Base-by-base conservation (phyloP, 2,329 filamentous ascomycete genomes). In the Calonectria multiphialidica region DNA sequence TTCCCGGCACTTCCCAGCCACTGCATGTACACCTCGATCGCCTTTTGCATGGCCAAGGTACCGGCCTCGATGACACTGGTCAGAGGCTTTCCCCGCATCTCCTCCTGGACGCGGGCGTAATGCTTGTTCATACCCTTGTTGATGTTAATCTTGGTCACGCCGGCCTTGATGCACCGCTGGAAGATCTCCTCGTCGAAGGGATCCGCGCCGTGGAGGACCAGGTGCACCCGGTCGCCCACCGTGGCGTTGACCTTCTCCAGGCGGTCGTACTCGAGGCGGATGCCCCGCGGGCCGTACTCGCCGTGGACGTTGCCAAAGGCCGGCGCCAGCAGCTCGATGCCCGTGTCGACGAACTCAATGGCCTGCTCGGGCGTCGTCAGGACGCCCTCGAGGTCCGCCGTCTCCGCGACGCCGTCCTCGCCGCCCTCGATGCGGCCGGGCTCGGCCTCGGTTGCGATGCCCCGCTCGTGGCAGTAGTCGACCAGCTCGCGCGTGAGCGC, bases 251-350 rank as follows among this genome's bases (percentile, higher is more conserved):
- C 82, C 71, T 65, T 44, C 18, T 73, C 67, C 15, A 79, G 72
- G 2, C 78, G 75, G 25, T 79, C 75, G 44, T 76, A 79, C 42
- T 80, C 78, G 5, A 80, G 78, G 25, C 67, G 63, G 21, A 75
- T 76, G 0, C 93, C 93, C 18, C 89, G 83, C 0, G 90, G 88
- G 0, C 93, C 93, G 82, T 95, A 95, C 77, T 92, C 90, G 8
- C 93, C 93, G 83, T 95, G 93, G 50, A 95, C 91, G 77, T 95
- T 95, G 2, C 93, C 93, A 83, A 95, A 94, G 0, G 92, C 92
- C 0, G 93, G 93, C 2, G 93, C 93, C 18, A 95, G 84, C 85
- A 92, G 92, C 78, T 95, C 91, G 78, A 95, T 93, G 0, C 93
- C 93, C 9, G 92, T 93, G 1, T 86, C 88, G 10, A 94, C 89